Percentiles rank a stretch among this genome's conserved stretches.
Conservation (phyloP, 225 moss, liverwort and hornwort genomes). For the Antitrichia curtipendula region DNA sequence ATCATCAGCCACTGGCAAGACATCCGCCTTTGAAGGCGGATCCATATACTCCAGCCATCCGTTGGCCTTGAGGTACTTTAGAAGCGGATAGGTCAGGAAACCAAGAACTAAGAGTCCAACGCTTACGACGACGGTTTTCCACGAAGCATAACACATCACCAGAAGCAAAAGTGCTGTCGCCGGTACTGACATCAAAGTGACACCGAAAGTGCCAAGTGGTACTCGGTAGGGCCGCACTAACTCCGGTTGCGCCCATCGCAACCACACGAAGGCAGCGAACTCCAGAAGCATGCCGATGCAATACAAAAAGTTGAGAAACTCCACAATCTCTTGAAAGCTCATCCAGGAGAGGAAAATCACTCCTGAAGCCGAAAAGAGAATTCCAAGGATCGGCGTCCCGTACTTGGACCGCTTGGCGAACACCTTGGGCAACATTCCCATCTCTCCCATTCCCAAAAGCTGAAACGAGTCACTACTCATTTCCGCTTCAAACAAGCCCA, state of each 20-base stretch:
- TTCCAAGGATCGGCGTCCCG: slow-evolving; percentile 46
- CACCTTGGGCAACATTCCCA: slow-evolving; percentile 45
- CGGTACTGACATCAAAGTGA: slow-evolving; percentile 41
- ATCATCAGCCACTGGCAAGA: slow-evolving; percentile 8
- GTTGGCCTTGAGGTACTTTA: slow-evolving; percentile 34
- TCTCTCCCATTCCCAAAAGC: slow-evolving; percentile 76
- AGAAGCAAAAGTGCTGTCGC: slow-evolving; percentile 35
- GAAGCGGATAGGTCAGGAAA: slow-evolving; percentile 36
- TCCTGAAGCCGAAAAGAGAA: slow-evolving; percentile 45
- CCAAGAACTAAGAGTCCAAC: slow-evolving; percentile 13
- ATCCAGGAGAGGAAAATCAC: slow-evolving; percentile 53
- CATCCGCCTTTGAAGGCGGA: neutral
- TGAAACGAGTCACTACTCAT: slow-evolving; percentile 98
- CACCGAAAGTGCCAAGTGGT: slow-evolving; percentile 39
- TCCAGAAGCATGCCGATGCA: slow-evolving; percentile 59
- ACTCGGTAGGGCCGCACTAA: slow-evolving; percentile 38
- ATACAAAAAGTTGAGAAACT: slow-evolving; percentile 52
- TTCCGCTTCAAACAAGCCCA: slow-evolving; percentile 93
- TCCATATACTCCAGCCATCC: slow-evolving; percentile 31
- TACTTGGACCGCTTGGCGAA: slow-evolving; percentile 47
- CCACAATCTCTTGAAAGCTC: slow-evolving; percentile 65
- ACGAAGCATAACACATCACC: slow-evolving; percentile 42
- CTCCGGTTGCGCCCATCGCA: slow-evolving; percentile 43
- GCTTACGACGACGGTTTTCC: slow-evolving; percentile 40
- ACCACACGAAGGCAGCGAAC: slow-evolving; percentile 47